Evolutionary conservation across 2,329 filamentous ascomycete genomes (phyloP), one percentile per base, ranked within the genome.

Genomic region (Atkinsonella hypoxylon): DNA sequence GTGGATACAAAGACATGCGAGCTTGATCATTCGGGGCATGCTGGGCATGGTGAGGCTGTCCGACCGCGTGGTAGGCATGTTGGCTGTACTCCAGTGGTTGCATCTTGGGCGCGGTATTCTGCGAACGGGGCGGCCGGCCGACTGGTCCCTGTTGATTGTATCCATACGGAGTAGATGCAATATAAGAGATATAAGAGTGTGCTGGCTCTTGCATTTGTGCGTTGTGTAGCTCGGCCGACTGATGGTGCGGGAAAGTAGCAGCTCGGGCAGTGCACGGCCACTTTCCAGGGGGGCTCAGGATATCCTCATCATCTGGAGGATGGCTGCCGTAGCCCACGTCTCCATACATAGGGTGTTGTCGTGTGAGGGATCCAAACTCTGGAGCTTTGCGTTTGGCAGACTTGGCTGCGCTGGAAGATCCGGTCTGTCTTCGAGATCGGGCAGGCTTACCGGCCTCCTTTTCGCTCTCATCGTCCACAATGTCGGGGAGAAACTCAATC

Each of bases 401-500:
- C 48, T 56, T 61, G 45, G 49, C 34, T 31, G 52, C 50, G 40
- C 49, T 51, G 17, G 26, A 48, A 4, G 57, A 50, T 34, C 55
- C 53, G 30, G 42, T 53, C 45, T 58, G 57, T 36, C 58, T 51
- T 40, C 60, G 61, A 20, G 49, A 43, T 40, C 54, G 53, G 42
- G 26, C 50, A 13, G 59, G 51, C 40, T 64, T 64, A 3, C 55
- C 48, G 11, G 57, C 56, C 31, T 54, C 58, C 15, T 54, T 55
- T 12, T 55, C 53, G 18, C 62, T 57, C 10, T 69, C 67, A 31
- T 69, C 70, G 36, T 69, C 70, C 13, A 66, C 64, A 55, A 81
- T 76, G 52, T 76, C 74, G 1, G 78, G 77, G 4, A 81, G 67
- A 17, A 81, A 76, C 63, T 81, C 78, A 51, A 81, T 76, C 53